Evolutionary conservation across 2,329 filamentous ascomycete species (phyloP), one percentile per base, ranked within the genome.

Genomic region (Metarhizium rileyi): DNA sequence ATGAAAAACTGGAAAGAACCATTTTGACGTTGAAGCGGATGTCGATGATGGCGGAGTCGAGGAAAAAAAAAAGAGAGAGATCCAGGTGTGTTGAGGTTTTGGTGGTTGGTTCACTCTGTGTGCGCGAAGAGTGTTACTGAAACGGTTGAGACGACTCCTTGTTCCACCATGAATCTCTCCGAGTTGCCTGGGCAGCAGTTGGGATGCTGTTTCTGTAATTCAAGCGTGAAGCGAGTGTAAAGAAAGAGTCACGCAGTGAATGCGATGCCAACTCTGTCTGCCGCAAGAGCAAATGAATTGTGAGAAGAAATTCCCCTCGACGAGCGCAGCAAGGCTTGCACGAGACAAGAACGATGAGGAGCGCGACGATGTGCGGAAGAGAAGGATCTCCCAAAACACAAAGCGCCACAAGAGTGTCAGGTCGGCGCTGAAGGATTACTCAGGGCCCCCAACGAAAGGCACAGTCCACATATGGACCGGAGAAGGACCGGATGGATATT

Each of bases 1-100:
- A 50, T 36, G 60, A 55, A 45, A 60, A 48, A 58, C 61, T 63
- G 42, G 62, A 63, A 46, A 62, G 56, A 50, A 62, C 59, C 66
- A 69, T 70, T 55, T 51, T 64, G 55, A 43, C 22, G 18, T 4
- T 22, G 25, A 20, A 38, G 27, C 12, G 12, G n/a, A 8, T 20
- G 6, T 42, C 12, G 38, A 42, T 23, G 20, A 42, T 2, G 20
- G 12, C 38, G 22, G 25, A 23, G 38, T 6, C 16, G 25, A n/a
- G 22, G 10, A 22, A 8, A 20, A 25, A 25, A 25, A 22, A 3
- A 22, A 40, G 18, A 20, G 18, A 40, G 18, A 20, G n/a, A n/a
- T n/a, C n/a, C n/a, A n/a, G n/a, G n/a, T n/a, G n/a, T n/a, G n/a
- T n/a, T n/a, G n/a, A n/a, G n/a, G n/a, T n/a, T n/a, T n/a, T n/a